Conservation (phyloP, 495 filamentous ascomycete genomes). For the Rostrohypoxylon terebratum region DNA sequence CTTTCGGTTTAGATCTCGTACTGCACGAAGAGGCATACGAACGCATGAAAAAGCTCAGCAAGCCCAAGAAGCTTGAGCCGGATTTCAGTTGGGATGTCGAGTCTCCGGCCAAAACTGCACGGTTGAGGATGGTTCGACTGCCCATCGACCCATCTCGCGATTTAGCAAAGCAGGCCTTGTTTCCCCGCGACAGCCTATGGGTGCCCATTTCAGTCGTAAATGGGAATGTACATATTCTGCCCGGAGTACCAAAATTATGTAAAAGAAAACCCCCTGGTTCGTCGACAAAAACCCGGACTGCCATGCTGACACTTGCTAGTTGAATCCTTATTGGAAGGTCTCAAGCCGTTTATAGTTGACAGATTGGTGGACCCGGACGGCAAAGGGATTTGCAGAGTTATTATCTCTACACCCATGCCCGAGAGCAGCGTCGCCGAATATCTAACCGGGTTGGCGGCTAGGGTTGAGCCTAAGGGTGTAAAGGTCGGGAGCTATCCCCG, state of each 20-base stretch:
- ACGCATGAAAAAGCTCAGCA: conserved; percentile 85
- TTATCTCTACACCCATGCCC: conserved; percentile 85
- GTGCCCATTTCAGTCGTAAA: conserved; percentile 89
- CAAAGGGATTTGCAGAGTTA: conserved; percentile 77
- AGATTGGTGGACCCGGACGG: conserved; percentile 81
- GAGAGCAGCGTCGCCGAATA: conserved; percentile 88
- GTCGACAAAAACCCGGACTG: neutral
- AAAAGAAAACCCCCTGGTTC: conserved; percentile 29
- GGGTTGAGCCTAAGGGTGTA: conserved; percentile 76
- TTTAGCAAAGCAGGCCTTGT: conserved; percentile 74
- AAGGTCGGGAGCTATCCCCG: conserved; percentile 98
- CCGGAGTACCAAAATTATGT: conserved; percentile 86
- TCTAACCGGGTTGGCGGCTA: conserved; percentile 79
- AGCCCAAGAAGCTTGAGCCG: conserved; percentile 74
- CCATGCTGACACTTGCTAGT: conserved; percentile 54
- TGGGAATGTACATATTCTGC: conserved; percentile 92
- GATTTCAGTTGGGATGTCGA: conserved; percentile 88
- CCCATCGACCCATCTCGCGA: conserved; percentile 75
- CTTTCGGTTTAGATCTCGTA: conserved; percentile 79
- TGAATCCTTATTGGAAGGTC: conserved; percentile 76
- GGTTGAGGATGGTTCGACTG: conserved; percentile 88
- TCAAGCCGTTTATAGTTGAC: conserved; percentile 76
- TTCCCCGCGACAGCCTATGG: conserved; percentile 86
- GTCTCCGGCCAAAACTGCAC: conserved; percentile 79
- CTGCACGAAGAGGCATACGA: conserved; percentile 80